Evolutionary conservation across 2,329 filamentous ascomycete genomes (phyloP).

Genomic region (Fusarium citri): DNA sequence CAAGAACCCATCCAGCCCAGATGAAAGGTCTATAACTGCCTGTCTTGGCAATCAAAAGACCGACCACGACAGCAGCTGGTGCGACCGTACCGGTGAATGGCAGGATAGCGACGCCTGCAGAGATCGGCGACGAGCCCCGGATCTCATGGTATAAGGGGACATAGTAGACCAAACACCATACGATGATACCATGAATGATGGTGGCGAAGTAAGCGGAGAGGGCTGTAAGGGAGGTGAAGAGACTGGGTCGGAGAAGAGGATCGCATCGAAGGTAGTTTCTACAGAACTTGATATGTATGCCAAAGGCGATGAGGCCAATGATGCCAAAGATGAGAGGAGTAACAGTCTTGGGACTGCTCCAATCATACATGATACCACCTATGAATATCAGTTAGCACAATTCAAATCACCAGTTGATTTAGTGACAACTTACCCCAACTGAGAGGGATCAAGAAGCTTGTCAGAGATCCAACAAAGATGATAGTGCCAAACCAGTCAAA

Average conservation of each 20-base stretch:
- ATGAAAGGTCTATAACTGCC: slow-evolving; percentile 71
- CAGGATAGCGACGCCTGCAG: slow-evolving; percentile 62
- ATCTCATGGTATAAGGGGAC: slow-evolving; percentile 40
- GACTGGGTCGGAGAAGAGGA: slow-evolving; percentile 39
- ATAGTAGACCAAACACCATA: slow-evolving; percentile 42
- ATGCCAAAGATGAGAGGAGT: slow-evolving; percentile 70
- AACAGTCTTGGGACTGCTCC: slow-evolving; percentile 71
- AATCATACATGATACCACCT: slow-evolving; percentile 73
- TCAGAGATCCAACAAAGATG: slow-evolving; percentile 69
- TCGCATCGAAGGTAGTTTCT: slow-evolving; percentile 38
- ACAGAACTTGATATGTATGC: slow-evolving; percentile 37
- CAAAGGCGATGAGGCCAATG: slow-evolving; percentile 50
- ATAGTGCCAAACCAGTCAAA: slow-evolving; percentile 73
- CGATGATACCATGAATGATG: slow-evolving; percentile 39
- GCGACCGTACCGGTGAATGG: slow-evolving; percentile 73
- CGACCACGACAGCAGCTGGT: slow-evolving; percentile 67
- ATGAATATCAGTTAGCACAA: slow-evolving; percentile 3
- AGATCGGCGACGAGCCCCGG: slow-evolving; percentile 37
- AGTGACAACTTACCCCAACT: slow-evolving; percentile 36
- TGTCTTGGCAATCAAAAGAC: slow-evolving; percentile 65
- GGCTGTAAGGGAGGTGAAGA: slow-evolving; percentile 40
- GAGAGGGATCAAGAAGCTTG: slow-evolving; percentile 52
- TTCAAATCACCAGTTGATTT: background rate
- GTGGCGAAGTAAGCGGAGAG: slow-evolving; percentile 41
- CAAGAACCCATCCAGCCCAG: slow-evolving; percentile 71